phyloP scores from a whole-genome alignment of 164 flowering plant genomes.

The Annona squamosa region DNA sequence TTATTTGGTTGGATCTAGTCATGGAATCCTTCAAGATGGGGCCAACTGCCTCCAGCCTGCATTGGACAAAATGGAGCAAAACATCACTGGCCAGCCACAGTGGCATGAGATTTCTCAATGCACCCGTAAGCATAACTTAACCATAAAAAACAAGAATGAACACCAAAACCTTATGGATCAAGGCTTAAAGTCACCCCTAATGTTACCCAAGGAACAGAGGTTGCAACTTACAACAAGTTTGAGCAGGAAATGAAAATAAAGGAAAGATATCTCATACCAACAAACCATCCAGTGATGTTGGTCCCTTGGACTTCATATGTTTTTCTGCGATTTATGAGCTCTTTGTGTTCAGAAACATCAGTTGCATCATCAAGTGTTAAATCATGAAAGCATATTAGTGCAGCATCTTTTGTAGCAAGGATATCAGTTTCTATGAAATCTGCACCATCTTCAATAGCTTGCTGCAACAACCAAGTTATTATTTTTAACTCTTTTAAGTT shows the following conservation, averaged over 20 bases:
- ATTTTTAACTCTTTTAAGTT: background rate
- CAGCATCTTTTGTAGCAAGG: conserved; percentile 33
- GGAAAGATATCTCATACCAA: conserved; percentile 32
- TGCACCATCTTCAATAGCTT: conserved; percentile 94
- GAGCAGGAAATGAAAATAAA: background rate
- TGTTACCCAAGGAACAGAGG: background rate
- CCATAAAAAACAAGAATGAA: too few species aligned
- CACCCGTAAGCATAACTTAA: too few species aligned
- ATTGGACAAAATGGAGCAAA: too few species aligned
- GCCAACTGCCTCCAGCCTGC: too few species aligned
- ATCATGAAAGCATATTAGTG: conserved; percentile 86
- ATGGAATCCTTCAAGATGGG: too few species aligned
- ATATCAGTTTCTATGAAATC: conserved; percentile 94
- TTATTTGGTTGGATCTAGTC: too few species aligned
- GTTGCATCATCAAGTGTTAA: conserved; percentile 77
- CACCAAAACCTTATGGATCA: too few species aligned
- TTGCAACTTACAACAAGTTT: background rate
- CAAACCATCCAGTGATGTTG: conserved; percentile 75
- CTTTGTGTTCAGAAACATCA: conserved; percentile 56
- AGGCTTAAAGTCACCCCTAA: background rate
- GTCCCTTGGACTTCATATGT: conserved; percentile 82
- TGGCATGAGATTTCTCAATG: too few species aligned
- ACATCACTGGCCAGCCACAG: too few species aligned
- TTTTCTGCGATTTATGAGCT: conserved; percentile 67
- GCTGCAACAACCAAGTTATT: conserved; percentile 37